Base-by-base conservation (phyloP, 2,329 filamentous ascomycete species). In the Talaromyces atroroseus region DNA sequence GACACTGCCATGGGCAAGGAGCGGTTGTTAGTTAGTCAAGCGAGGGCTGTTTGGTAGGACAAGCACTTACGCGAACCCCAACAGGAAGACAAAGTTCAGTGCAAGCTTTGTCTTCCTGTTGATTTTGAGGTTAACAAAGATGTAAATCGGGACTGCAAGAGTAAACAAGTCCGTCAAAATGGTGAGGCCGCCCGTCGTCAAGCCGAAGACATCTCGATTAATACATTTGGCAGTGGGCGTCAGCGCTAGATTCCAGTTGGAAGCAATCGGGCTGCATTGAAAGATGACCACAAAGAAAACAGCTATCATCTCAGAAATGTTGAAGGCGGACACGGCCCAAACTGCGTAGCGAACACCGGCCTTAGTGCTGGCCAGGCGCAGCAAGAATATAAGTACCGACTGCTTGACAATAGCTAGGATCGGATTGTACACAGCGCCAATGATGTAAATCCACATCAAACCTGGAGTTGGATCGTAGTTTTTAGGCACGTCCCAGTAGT, bases 141-240 rank as follows among this genome's bases (percentile, higher is more conserved):
- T 20, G 23, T 49, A 49, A 34, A 49, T 49, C 18, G 46, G 46
- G 20, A 49, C 20, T 20, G 46, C 46, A 14, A 49, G 46, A 18
- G 46, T 49, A 49, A 34, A 21, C 46, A 49, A 49, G 23, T 49
- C 46, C 46, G 46, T 49, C 26, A 49, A 14, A 34, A 49, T 49
- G 16, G 46, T 49, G 3, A 49, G 46, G 2, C n/a, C 8, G 26
- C 46, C 46, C 5, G 46, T 49, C 46, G 46, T 49, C 46, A 49
- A 49, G 10, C 46, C 46, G n/a, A 49, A 49, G 16, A 11, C 46
- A 49, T 11, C 34, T 34, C 21, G 46, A 14, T 49, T 20, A 18
- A 49, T n/a, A 21, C 46, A 49, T 34, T 49, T 49, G 6, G 26
- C 26, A 5, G 26, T 34, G 18, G 26, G 14, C 5, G n/a, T 26